Base-by-base conservation (phyloP, 805 yeast genomes). In the Saccharomycopsis capsularis region DNA sequence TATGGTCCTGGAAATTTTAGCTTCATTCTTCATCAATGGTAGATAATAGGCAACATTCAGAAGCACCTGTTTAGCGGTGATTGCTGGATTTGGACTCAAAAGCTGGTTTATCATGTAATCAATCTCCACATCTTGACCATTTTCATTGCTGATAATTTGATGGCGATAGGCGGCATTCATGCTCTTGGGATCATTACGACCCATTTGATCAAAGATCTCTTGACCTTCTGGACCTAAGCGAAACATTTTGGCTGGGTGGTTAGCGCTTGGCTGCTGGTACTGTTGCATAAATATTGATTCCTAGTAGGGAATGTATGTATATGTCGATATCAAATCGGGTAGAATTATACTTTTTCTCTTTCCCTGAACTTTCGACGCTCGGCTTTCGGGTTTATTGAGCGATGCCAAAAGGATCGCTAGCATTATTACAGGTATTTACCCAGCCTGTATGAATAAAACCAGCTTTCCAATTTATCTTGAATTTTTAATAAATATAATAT, bases 31-130 rank as follows among this genome's bases (percentile, higher is more conserved):
- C 23, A 47, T 11, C 11, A 47, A 21, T 7, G 54, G 54, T 4
- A 51, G n/a, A 29, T 51, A 51, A 37, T 51, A 47, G 4, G 50
- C 53, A 11, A 50, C n/a, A 18, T 50, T 46, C 36, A 32, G 35
- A 4, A 50, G 41, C 11, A 50, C 22, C 13, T 21, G 34, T 23
- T 34, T 42, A 23, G 30, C 11, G 19, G 6, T n/a, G n/a, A n/a
- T 13, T 29, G 13, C 13, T 13, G 32, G 11, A 39, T 13, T 39
- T 39, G 6, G 42, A 13, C 7, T 39, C 42, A 13, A 9, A 16
- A 24, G 11, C 44, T n/a, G 35, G 32, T 7, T 13, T 29, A 29
- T 29, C 32, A 29, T 9, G 16, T 36, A n/a, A 7, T 36, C 40
- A 36, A n/a, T 36, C 40, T 36, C 11, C 11, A n/a, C 7, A 36